Evolutionary conservation across 306 rosid genomes (phyloP).

Genomic region (Fragaria vesca): DNA sequence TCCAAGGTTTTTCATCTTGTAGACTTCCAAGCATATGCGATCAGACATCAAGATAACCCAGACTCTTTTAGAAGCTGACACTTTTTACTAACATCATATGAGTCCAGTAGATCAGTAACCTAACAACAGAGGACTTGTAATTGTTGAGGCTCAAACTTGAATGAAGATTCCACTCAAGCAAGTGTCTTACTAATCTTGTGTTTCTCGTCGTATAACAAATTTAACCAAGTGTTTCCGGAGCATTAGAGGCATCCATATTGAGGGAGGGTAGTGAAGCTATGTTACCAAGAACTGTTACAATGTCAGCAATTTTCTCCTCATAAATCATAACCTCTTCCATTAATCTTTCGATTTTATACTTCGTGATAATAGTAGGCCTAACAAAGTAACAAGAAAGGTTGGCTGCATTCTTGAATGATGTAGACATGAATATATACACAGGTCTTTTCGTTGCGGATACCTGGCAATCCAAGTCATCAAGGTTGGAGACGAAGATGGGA

Average conservation of each 20-base stretch:
- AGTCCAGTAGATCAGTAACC: too few species aligned
- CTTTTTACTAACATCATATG: too few species aligned
- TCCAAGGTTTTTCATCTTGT: too few species aligned
- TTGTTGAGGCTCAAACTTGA: too few species aligned
- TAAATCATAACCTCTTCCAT: neutral
- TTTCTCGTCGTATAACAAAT: too few species aligned
- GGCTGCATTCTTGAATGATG: neutral
- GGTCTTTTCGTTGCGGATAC: neutral
- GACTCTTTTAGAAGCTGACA: too few species aligned
- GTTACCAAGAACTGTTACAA: neutral
- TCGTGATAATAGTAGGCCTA: neutral
- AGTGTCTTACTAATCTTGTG: too few species aligned
- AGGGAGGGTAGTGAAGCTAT: neutral
- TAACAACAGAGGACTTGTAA: too few species aligned
- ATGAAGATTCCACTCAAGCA: too few species aligned
- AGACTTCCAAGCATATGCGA: too few species aligned
- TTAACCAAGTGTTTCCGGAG: too few species aligned
- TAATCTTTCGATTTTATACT: neutral
- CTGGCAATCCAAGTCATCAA: neutral
- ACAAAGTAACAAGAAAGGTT: neutral
- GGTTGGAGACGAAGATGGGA: neutral
- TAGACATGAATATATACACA: neutral
- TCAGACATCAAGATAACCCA: too few species aligned
- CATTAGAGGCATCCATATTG: neutral
- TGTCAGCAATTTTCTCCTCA: neutral